Base-by-base conservation (phyloP, 1,139 yeast genomes). In the Geotrichum carabidarum region DNA sequence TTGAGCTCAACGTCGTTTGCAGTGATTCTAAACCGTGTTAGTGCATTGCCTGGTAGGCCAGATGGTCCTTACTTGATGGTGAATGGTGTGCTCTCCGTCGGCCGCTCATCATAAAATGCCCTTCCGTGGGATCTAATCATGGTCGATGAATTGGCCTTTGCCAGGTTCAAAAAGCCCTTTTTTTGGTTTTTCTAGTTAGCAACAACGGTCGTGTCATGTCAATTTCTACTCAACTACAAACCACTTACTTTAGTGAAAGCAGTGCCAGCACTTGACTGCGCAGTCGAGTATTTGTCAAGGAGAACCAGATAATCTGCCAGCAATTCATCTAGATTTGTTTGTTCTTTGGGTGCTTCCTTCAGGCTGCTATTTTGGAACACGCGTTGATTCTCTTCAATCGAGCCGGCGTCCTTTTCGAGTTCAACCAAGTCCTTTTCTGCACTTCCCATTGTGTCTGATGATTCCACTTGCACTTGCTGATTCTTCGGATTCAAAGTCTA, bases 131-230 rank as follows among this genome's bases (percentile, higher is more conserved):
- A 35, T 34, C 50, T 31, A 7, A 50, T 48, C 48, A 48, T 48
- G 11, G 52, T 38, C 17, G 50, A 18, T 3, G 52, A 36, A 22
- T 53, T 53, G 14, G 53, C 56, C 40, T 53, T 53, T n/a, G 50
- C 56, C 36, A 53, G 32, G 38, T 48, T 47, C 42, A 53, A 15
- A 40, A 37, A 53, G 12, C 52, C 56, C 56, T 53, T 17, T 7
- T 17, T 31, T 14, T 14, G 17, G 18, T 8, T 11, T 6, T 6
- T 4, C n/a, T 7, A 8, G 37, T 48, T 38, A 48, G 50, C 44
- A 48, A 17, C 15, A 41, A 40, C 12, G 8, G 30, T 32, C 40
- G 8, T 30, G 14, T 18, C 6, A 37, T 22, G 34, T 5, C 35
- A 40, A 22, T 27, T 31, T 14, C 35, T n/a, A 8, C 34, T 15